phyloP scores from a whole-genome alignment of 2,329 filamentous ascomycete genomes.

The Colletotrichum truncatum region DNA sequence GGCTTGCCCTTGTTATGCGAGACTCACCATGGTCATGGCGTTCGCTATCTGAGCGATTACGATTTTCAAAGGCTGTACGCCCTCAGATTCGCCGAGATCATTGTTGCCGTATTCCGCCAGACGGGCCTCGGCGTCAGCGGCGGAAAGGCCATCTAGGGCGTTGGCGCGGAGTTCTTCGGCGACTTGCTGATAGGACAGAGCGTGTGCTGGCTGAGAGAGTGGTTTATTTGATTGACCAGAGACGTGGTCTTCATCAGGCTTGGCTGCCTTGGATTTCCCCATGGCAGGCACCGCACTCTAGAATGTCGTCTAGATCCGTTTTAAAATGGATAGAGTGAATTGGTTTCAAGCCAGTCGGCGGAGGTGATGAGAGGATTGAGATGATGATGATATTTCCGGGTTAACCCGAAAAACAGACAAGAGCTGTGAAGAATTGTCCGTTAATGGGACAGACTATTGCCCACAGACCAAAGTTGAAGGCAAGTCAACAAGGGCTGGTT shows the following conservation, averaged over 20 bases:
- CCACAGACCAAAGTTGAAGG: not conserved
- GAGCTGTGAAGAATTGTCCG: too few species aligned
- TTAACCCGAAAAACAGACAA: too few species aligned
- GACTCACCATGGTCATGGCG: conserved; percentile 66
- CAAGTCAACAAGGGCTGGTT: conserved; percentile 14
- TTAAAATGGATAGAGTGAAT: not conserved
- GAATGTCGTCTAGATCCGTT: not conserved
- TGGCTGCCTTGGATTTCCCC: conserved; percentile 8
- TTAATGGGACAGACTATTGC: not conserved
- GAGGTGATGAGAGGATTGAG: not conserved
- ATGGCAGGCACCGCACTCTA: not conserved
- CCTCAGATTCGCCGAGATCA: conserved; percentile 64
- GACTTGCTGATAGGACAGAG: conserved; percentile 57
- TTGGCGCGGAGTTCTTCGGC: conserved; percentile 62
- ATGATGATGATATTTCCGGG: not conserved
- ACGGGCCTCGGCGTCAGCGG: conserved; percentile 58
- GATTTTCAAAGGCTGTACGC: conserved; percentile 66
- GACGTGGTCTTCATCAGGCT: conserved; percentile 38
- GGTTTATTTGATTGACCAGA: conserved; percentile 47
- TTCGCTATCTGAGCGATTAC: conserved; percentile 70
- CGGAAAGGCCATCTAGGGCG: conserved; percentile 63
- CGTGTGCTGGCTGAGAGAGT: conserved; percentile 67
- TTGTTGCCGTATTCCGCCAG: conserved; percentile 67
- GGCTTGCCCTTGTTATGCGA: not conserved
- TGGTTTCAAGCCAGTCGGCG: not conserved